A percentile compares a stretch with the other conserved stretches of the same genome.
Conservation (phyloP, 176 grass and related monocot species). For the Typha latifolia region DNA sequence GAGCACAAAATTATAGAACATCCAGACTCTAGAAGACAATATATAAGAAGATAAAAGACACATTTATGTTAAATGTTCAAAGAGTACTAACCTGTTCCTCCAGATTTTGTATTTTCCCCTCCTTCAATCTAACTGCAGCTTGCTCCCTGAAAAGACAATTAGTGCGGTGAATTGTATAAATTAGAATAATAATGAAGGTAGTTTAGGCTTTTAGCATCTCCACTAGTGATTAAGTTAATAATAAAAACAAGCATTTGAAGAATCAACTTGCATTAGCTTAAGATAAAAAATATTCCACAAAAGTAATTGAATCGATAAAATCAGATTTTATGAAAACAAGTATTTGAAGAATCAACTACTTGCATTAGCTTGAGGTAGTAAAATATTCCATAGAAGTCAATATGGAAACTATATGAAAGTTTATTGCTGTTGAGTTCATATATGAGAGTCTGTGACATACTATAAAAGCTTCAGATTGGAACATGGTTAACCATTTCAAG, state of each 20-base stretch:
- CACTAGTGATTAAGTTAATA: neutral
- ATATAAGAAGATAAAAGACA: constrained; percentile 1
- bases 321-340: neutral
- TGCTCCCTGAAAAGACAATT: constrained; percentile 50
- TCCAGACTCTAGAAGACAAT: neutral
- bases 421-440: neutral
- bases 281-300: neutral
- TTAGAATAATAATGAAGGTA: no score
- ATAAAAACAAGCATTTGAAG: neutral
- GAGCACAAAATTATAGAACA: neutral
- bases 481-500: no score
- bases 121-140: constrained; percentile 44
- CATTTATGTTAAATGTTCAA: neutral
- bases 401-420: neutral
- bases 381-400: neutral
- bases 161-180: no score
- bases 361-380: constrained; percentile 5
- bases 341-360: constrained; percentile 4
- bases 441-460: neutral
- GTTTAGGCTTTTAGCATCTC: constrained; percentile 2
- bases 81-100: constrained; percentile 63
- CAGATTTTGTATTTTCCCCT: constrained; percentile 65
- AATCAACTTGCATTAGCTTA: constrained; percentile 4
- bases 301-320: no score
- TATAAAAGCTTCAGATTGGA: no score